Evolutionary conservation across 2,329 filamentous ascomycete species (phyloP).

Genomic region (Trichoderma brevicompactum): DNA sequence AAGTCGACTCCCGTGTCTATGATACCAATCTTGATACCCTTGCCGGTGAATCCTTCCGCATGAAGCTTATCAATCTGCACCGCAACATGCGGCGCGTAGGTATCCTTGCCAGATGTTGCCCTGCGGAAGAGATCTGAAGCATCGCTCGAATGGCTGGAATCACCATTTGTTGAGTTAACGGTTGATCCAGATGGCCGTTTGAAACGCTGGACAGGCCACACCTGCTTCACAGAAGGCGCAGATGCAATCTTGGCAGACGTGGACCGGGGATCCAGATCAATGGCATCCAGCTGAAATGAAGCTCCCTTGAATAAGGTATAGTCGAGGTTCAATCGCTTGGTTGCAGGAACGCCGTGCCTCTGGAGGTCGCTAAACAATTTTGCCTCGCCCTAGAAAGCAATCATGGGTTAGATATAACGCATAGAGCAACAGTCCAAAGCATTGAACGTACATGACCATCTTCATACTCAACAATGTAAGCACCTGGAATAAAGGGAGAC

Average conservation of each 20-base stretch:
- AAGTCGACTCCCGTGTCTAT: constrained; percentile 58
- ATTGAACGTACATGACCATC: constrained; percentile 42
- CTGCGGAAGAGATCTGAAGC: background rate
- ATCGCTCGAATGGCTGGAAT: constrained; percentile 36
- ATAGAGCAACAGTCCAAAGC: too few relatives aligned
- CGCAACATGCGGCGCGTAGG: constrained; percentile 52
- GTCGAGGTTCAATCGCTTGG: constrained; percentile 52
- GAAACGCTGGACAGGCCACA: constrained; percentile 51
- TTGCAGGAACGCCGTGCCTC: background rate
- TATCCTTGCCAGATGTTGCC: background rate
- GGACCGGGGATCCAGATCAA: constrained; percentile 47
- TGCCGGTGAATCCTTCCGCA: constrained; percentile 53
- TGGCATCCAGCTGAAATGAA: constrained; percentile 56
- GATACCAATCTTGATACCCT: constrained; percentile 57
- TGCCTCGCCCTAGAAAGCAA: background rate
- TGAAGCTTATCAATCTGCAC: constrained; percentile 60
- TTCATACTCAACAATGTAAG: constrained; percentile 59
- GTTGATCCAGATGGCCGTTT: constrained; percentile 33
- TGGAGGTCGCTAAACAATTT: background rate
- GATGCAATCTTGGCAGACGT: constrained; percentile 47
- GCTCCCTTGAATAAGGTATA: constrained; percentile 59
- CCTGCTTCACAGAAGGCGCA: constrained; percentile 52
- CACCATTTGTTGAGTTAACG: constrained; percentile 46
- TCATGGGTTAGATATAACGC: background rate
- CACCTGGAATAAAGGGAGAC: constrained; percentile 46